These are phyloP conservation scores for Diaporthe citrichinensis DNA, from an alignment of 2,329 filamentous ascomycete genomes.

Conservation along the genomic window DNA sequence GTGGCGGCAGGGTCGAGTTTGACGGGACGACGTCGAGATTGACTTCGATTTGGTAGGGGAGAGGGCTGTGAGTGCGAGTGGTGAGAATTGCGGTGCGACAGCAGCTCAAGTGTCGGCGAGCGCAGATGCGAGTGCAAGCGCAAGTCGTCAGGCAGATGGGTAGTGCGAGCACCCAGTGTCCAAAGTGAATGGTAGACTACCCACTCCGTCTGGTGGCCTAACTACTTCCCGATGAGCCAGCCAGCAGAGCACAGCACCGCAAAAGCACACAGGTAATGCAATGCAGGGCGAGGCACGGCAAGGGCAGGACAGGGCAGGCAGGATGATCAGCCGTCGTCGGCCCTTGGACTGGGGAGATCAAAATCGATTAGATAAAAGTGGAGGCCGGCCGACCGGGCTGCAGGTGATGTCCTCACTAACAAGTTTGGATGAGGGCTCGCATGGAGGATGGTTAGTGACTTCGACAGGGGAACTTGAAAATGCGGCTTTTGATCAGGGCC, in stretches of 20 bases:
- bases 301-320: slow-evolving; percentile 33
- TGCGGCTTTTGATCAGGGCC: slow-evolving; percentile 13
- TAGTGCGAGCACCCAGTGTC: slow-evolving; percentile 10
- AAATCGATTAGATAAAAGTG: slow-evolving; percentile 34
- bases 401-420: slow-evolving; percentile 12
- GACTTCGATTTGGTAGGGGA: slow-evolving; percentile 27
- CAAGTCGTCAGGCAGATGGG: background rate
- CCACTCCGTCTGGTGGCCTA: background rate
- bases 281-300: slow-evolving; percentile 12
- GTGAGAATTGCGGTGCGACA: slow-evolving; percentile 25
- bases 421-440: too few relatives aligned
- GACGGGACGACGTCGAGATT: slow-evolving; percentile 29
- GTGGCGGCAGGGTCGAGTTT: slow-evolving; percentile 20
- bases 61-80: slow-evolving; percentile 9
- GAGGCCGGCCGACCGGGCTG: background rate
- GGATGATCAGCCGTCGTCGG: slow-evolving; percentile 22
- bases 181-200: background rate
- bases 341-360: slow-evolving; percentile 26
- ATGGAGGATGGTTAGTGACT: background rate
- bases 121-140: slow-evolving; percentile 9
- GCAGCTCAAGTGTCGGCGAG: slow-evolving; percentile 20
- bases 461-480: background rate
- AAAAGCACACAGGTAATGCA: slow-evolving; percentile 11
- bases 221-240: background rate
- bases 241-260: background rate